Evolutionary conservation across 2,329 filamentous ascomycete species (phyloP).

Genomic region (Fusarium tjaetaba): DNA sequence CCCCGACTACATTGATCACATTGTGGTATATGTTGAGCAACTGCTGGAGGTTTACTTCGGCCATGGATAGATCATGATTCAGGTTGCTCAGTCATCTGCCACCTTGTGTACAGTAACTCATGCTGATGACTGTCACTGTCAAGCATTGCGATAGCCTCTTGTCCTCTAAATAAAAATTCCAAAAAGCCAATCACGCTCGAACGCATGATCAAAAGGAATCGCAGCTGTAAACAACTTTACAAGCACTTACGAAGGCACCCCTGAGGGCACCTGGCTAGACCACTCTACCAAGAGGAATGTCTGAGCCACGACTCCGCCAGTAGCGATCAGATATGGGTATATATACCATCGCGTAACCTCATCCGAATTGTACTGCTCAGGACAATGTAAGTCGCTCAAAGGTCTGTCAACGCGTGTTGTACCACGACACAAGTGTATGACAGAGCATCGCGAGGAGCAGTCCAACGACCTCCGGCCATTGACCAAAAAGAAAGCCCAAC

Average conservation of each 20-base stretch:
- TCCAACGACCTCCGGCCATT: accelerated
- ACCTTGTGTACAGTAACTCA: background rate
- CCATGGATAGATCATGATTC: accelerated
- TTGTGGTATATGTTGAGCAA: background rate
- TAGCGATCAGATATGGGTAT: background rate
- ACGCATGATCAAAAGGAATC: background rate
- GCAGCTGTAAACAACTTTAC: background rate
- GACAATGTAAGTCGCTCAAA: background rate
- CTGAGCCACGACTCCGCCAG: background rate
- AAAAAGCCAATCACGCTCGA: background rate
- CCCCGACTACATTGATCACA: background rate
- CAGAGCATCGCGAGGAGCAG: background rate
- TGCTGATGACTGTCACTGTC: background rate
- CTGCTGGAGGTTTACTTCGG: background rate
- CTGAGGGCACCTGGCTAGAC: no score
- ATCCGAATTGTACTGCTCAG: accelerated
- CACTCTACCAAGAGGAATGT: background rate
- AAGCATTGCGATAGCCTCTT: background rate
- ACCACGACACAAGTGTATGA: accelerated
- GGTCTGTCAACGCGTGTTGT: background rate
- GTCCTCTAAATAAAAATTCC: accelerated
- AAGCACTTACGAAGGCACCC: no score
- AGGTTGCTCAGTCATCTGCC: accelerated
- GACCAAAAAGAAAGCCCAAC: accelerated
- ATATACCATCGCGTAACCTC: background rate